A percentile compares a stretch with the other conserved stretches of the same genome.
Conservation (phyloP, 2,329 filamentous ascomycete species). For the Thermothelomyces thermophilus region DNA sequence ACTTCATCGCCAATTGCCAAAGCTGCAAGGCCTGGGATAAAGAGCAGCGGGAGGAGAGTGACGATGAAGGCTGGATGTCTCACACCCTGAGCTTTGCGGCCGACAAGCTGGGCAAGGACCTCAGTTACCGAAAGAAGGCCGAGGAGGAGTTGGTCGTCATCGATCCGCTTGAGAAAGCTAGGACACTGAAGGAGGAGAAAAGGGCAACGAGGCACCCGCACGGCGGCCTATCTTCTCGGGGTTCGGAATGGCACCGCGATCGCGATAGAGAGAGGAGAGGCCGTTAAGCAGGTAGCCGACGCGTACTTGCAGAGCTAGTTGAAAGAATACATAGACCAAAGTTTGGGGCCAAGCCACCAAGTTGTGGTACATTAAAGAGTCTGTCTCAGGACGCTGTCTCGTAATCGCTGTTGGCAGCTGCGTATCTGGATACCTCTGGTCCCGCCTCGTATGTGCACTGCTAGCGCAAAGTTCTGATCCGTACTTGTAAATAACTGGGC, state of each 20-base stretch:
- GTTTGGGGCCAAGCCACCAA: not conserved
- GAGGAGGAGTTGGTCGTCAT: conserved; percentile 90
- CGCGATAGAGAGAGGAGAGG: conserved; percentile 11
- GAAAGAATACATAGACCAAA: not conserved
- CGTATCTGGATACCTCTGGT: no score
- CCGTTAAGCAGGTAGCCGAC: not conserved
- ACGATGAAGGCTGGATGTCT: conserved; percentile 73
- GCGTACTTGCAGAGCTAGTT: not conserved
- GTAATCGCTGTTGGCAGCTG: no score
- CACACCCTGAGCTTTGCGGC: conserved; percentile 82
- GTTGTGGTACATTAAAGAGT: no score
- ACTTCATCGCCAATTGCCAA: conserved; percentile 93
- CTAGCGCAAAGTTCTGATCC: no score
- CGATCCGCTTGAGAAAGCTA: conserved; percentile 78
- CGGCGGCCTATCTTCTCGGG: conserved; percentile 44
- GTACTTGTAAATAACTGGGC: no score
- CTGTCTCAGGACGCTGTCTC: no score
- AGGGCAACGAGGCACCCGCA: conserved; percentile 51
- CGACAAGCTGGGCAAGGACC: conserved; percentile 83
- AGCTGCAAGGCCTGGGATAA: conserved; percentile 83
- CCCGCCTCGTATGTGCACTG: no score
- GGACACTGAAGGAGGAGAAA: conserved; percentile 61
- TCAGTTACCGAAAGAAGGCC: conserved; percentile 84
- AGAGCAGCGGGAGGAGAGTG: conserved; percentile 50
- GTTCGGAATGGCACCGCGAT: conserved; percentile 48